A percentile compares a stretch with the other conserved stretches of the same genome.
phyloP scores from a whole-genome alignment of 139 green algal genomes.

The Yamagishiella unicocca region DNA sequence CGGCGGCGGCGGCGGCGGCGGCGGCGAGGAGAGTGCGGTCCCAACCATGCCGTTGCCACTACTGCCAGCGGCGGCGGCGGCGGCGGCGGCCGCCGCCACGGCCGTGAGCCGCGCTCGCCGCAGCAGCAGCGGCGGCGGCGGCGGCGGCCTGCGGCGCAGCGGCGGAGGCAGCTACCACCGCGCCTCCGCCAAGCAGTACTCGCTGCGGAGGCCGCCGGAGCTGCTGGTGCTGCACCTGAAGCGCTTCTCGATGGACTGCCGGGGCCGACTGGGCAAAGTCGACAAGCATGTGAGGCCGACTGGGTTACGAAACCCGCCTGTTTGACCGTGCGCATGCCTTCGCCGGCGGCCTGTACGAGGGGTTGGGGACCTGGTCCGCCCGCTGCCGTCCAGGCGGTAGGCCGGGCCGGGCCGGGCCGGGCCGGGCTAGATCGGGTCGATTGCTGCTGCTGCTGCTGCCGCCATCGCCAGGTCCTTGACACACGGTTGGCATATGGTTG shows the following conservation, averaged over 20 bases:
- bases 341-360: too few relatives aligned
- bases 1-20: neutral
- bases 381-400: too few relatives aligned
- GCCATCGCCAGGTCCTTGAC: too few relatives aligned
- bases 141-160: neutral
- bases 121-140: slow-evolving; percentile 3
- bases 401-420: too few relatives aligned
- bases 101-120: neutral
- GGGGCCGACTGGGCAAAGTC: slow-evolving; percentile 72
- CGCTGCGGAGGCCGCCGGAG: slow-evolving; percentile 46
- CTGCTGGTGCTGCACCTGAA: slow-evolving; percentile 77
- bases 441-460: too few relatives aligned
- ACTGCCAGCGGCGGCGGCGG: neutral
- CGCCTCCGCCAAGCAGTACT: slow-evolving; percentile 40
- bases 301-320: too few relatives aligned
- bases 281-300: slow-evolving; percentile 51
- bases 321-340: too few relatives aligned
- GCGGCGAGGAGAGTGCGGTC: too few relatives aligned
- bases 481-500: too few relatives aligned
- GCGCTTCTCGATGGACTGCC: slow-evolving; percentile 70
- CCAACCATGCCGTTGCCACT: neutral
- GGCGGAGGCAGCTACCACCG: neutral
- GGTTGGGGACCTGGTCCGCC: too few relatives aligned
- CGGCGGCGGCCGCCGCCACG: neutral
- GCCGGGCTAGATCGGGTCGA: too few relatives aligned